Base-by-base conservation (phyloP, 2,329 filamentous ascomycete genomes). In the Tolypocladium tundrense region DNA sequence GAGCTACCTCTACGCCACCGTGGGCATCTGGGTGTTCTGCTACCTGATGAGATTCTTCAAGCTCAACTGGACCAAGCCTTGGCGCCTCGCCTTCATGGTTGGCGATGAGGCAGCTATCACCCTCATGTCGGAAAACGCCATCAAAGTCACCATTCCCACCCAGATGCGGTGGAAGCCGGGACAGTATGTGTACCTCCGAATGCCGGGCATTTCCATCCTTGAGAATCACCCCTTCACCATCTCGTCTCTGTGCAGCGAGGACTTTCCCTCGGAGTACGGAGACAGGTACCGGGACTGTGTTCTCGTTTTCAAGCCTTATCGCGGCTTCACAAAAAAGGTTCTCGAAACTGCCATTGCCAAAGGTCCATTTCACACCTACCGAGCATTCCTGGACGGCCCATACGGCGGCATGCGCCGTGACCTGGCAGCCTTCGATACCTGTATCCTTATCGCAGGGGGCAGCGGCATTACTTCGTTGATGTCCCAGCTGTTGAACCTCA, bases 171-270 rank as follows among this genome's bases (percentile, higher is more conserved):
- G 93, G 93, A 87, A 85, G 68, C 91, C 93, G 0, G 94, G 93
- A 6, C 94, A 97, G 72, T 97, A 95, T 65, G 88, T 97, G 21
- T 97, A 97, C 69, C 79, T 97, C 24, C 86, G 93, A 56, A 96
- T 97, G 87, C 93, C 93, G 0, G 90, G 90, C 1, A 91, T 97
- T 64, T 92, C 91, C 0, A 72, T 95, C 2, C 86, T 97, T 59
- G 90, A 96, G 64, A 97, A 96, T 65, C 94, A 97, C 66, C 93
- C 93, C 0, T 97, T 97, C 69, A 97, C 94, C 0, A 92, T 97
- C 57, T 86, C 93, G 2, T 97, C 91, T 0, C 80, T 96, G 9
- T 97, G 91, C 73, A 95, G 90, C 68, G 88, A 95, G 51, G 91
- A 96, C 68, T 96, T 97, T 61, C 91, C 91, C 1, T 96, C 92